Base-by-base conservation (phyloP, 75 land plant species). In the Cunninghamia lanceolata region DNA sequence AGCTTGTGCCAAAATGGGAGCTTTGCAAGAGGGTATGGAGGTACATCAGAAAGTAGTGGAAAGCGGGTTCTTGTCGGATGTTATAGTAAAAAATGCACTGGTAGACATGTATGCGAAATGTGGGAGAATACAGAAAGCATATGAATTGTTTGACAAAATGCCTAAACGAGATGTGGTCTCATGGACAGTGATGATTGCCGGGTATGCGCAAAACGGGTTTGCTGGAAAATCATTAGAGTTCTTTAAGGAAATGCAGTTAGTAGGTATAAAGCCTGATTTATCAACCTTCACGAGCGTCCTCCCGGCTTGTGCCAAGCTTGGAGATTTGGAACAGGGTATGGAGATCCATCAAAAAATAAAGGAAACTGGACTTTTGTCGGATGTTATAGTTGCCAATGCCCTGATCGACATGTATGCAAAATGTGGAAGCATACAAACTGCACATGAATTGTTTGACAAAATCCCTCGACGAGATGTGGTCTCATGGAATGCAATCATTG, bases 401-500 rank as follows among this genome's bases (percentile, higher is more conserved):
- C 50, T 80, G 43, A 80, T 80, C 25, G 82, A 80, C 11, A 80
- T 80, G 82, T 80, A 80, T 45, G 30, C 45, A 28, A 43, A 80
- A 45, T 80, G 46, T 25, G 32, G 40, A 40, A 80, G 30, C 28
- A 40, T 80, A 10, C 1, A 39, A 6, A 19, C 68, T 87, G 94
- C 94, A 32, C 84, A 75, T 39, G 79, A 54, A 42, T 73, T 93
- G 71, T 93, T 93, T 89, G 90, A 92, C 25, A 43, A 52, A 46
- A 75, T 85, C 79, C 70, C 3, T n/a, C 3, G 39, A 28, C 85
- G 79, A 87, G 93, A 93, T 85, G 54, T 43, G n/a, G 89, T 92
- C 16, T 85, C 91, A 21, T 93, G 93, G 93, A 92, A 87, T 85
- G 86, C 93, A 9, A 88, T 92, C 80, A 87, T 92, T 40, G 78